Evolutionary conservation across 169 alveolate species (phyloP).

Genomic region (Babesia divergens): DNA sequence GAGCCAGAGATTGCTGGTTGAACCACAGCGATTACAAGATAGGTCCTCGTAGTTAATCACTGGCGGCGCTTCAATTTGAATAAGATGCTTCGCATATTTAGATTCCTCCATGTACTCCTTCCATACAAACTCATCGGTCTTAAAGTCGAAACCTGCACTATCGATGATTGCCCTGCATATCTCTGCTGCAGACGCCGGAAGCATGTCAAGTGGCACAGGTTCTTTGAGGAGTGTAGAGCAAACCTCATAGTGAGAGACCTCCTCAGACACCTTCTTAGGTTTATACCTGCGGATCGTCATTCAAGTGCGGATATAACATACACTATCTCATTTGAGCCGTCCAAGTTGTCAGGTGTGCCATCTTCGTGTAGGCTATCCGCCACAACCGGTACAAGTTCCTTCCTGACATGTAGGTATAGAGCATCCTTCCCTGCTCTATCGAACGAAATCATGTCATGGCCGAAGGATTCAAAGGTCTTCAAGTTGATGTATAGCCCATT

Average conservation of each 20-base stretch:
- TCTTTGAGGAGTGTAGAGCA: slow-evolving; percentile 13
- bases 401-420: slow-evolving; percentile 34
- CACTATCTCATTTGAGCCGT: not conserved
- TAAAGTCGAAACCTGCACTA: slow-evolving; percentile 39
- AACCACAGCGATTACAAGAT: slow-evolving; percentile 66
- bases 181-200: not conserved
- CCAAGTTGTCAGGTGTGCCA: not conserved
- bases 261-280: slow-evolving; percentile 31
- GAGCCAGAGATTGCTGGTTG: slow-evolving; percentile 68
- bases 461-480: slow-evolving; percentile 65
- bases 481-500: slow-evolving; percentile 76
- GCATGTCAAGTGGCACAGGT: not conserved
- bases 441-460: slow-evolving; percentile 30
- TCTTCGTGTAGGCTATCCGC: not conserved
- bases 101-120: slow-evolving; percentile 26
- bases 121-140: slow-evolving; percentile 33
- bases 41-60: slow-evolving; percentile 43
- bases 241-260: slow-evolving; percentile 28
- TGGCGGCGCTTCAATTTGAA: slow-evolving; percentile 62
- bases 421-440: slow-evolving; percentile 32
- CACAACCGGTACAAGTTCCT: slow-evolving; percentile 4
- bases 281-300: slow-evolving; percentile 7
- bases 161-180: slow-evolving; percentile 40
- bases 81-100: slow-evolving; percentile 58
- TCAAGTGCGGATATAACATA: not conserved